Evolutionary conservation across 352 stramenopile species (phyloP).

Genomic region (Globisporangium nodosum): DNA sequence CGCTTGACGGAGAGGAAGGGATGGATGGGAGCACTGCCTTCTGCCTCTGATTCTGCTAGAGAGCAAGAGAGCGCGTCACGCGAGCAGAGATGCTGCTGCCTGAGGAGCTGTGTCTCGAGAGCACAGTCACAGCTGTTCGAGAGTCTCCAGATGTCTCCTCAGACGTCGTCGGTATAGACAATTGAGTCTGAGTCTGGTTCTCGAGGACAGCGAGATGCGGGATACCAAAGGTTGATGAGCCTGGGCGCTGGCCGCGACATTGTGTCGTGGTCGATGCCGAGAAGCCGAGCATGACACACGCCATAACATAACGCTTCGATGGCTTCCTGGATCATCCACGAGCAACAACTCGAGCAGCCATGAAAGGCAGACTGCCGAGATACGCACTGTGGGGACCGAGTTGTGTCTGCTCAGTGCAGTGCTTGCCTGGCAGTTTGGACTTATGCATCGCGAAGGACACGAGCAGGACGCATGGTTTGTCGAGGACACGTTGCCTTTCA

Average conservation of each 20-base stretch:
- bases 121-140: background rate
- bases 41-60: background rate
- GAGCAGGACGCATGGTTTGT: no score
- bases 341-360: no score
- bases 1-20: constrained; percentile 6
- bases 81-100: background rate
- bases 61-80: background rate
- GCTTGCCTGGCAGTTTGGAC: background rate
- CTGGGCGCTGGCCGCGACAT: no score
- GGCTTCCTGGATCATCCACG: no score
- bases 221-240: background rate
- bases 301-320: no score
- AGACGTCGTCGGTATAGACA: background rate
- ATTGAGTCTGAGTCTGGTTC: background rate
- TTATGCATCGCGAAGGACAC: no score
- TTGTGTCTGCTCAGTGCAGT: no score
- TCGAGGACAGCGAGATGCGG: background rate
- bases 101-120: background rate
- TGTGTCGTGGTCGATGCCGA: no score
- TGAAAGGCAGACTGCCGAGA: no score
- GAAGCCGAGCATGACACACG: no score
- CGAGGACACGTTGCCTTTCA: no score
- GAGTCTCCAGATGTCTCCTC: background rate
- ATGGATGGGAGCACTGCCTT: constrained; percentile 1
- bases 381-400: no score